Conservation (phyloP, 768 basidiomycete genomes). For the Panellus pusillus region DNA sequence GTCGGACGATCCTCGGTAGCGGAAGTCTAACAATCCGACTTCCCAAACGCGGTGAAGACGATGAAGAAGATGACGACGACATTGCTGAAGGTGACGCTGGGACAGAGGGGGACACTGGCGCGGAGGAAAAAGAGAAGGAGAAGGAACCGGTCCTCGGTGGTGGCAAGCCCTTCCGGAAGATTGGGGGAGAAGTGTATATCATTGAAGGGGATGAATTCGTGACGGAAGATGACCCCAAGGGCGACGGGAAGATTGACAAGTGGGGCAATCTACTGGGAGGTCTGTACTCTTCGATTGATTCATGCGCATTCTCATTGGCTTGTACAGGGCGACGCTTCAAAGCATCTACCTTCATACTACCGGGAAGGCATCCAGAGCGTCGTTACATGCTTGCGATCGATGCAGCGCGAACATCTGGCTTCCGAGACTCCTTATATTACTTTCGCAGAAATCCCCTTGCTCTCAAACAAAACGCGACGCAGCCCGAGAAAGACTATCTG, state of each 20-base stretch:
- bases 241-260: constrained; percentile 88
- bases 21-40: constrained; percentile 22
- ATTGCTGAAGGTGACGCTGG: constrained; percentile 34
- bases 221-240: constrained; percentile 80
- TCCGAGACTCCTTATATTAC: constrained; percentile 97
- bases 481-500: constrained; percentile 89
- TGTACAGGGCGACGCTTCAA: constrained; percentile 81
- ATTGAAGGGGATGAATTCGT: constrained; percentile 90
- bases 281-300: constrained; percentile 35
- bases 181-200: constrained; percentile 72
- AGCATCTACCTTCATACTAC: constrained; percentile 83
- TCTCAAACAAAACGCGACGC: constrained; percentile 86
- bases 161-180: constrained; percentile 70
- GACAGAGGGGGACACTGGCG: constrained; percentile 36
- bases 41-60: constrained; percentile 33
- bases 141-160: constrained; percentile 47
- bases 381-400: constrained; percentile 97
- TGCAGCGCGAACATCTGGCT: constrained; percentile 93
- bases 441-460: constrained; percentile 90
- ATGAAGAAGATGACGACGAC: constrained; percentile 38
- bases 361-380: constrained; percentile 78
- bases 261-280: constrained; percentile 84
- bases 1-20: constrained; percentile 14
- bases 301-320: constrained; percentile 3
- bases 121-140: constrained; percentile 33